Evolutionary conservation across 345 rosid genomes (phyloP).

Genomic region (Rubroshorea leprosula): DNA sequence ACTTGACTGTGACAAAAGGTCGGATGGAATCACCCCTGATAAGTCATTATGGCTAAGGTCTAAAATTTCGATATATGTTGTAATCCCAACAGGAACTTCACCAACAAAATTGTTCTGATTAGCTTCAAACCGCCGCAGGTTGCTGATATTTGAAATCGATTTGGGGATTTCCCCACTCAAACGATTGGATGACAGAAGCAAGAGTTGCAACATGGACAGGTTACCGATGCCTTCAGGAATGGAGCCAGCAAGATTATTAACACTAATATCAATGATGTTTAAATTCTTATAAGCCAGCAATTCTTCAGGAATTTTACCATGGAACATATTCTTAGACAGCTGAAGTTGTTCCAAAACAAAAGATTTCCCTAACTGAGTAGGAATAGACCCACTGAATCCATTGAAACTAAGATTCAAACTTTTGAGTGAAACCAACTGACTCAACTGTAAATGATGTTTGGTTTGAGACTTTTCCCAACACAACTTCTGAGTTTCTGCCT

Average conservation of each 20-base stretch:
- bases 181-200: constrained; percentile 47
- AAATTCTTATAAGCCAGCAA: constrained; percentile 32
- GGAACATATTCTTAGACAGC: constrained; percentile 35
- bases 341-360: constrained; percentile 37
- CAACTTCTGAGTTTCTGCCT: too few relatives aligned
- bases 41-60: constrained; percentile 59
- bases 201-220: constrained; percentile 38
- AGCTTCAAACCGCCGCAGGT: constrained; percentile 58
- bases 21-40: constrained; percentile 38
- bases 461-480: too few relatives aligned
- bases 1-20: constrained; percentile 29
- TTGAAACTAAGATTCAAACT: constrained; percentile 46
- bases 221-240: constrained; percentile 44
- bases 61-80: constrained; percentile 32
- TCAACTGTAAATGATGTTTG: constrained; percentile 38
- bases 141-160: constrained; percentile 31
- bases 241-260: constrained; percentile 38
- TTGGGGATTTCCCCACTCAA: constrained; percentile 44
- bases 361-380: constrained; percentile 29
- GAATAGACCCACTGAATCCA: constrained; percentile 32
- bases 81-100: constrained; percentile 41
- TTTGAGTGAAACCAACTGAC: constrained; percentile 39
- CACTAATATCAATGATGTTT: constrained; percentile 46
- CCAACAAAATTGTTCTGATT: constrained; percentile 44
- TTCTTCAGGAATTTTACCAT: constrained; percentile 41